Percentiles rank a stretch among this genome's conserved stretches.
Conservation (phyloP, 129 eudicot genomes). For the Centella asiatica region DNA sequence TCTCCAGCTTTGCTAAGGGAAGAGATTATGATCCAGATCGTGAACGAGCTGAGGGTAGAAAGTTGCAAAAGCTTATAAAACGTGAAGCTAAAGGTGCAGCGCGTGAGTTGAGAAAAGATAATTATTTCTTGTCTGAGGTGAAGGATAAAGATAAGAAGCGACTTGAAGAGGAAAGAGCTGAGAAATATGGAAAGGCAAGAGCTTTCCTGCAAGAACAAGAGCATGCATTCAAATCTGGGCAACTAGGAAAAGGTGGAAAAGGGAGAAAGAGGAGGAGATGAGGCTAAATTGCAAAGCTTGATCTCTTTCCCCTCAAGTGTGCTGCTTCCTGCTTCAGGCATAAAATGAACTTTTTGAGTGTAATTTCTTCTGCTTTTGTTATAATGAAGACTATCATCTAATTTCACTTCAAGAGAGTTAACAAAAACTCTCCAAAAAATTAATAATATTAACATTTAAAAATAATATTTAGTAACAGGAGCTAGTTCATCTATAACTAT, state of each 20-base stretch:
- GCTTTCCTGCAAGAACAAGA: slow-evolving; percentile 99
- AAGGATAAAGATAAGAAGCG: slow-evolving; percentile 61
- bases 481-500: no score
- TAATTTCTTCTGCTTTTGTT: background rate
- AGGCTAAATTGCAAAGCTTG: background rate
- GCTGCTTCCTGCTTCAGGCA: slow-evolving; percentile 1
- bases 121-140: slow-evolving; percentile 62
- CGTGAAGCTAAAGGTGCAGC: slow-evolving; percentile 80
- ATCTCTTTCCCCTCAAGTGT: background rate
- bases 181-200: slow-evolving; percentile 56
- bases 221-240: slow-evolving; percentile 92
- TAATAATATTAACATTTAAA: no score
- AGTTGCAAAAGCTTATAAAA: slow-evolving; percentile 44
- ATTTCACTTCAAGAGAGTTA: no score
- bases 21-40: slow-evolving; percentile 98
- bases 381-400: no score
- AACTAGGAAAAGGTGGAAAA: slow-evolving; percentile 59
- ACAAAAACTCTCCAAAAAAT: no score
- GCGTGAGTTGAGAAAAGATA: slow-evolving; percentile 81
- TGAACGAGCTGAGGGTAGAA: slow-evolving; percentile 64
- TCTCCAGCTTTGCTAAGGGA: slow-evolving; percentile 71
- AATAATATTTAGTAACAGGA: no score
- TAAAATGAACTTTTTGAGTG: background rate
- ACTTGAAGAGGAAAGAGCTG: slow-evolving; percentile 65
- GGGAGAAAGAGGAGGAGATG: slow-evolving; percentile 51